Evolutionary conservation across 306 rosid genomes (phyloP).

Genomic region (Citrullus colocynthis): DNA sequence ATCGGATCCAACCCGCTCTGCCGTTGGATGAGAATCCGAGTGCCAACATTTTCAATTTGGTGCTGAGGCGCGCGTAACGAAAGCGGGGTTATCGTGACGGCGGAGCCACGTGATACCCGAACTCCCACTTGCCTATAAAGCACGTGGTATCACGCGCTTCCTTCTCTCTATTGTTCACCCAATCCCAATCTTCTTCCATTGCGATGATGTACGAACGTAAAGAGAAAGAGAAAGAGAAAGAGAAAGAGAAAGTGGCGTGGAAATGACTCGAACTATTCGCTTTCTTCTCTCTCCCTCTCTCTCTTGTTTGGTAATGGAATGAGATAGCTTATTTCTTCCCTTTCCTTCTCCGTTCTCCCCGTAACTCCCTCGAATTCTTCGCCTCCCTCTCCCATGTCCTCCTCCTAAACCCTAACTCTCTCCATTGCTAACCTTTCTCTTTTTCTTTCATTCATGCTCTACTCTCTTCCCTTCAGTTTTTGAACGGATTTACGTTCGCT

Average conservation of each 20-base stretch:
- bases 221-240: background rate
- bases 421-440: background rate
- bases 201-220: background rate
- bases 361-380: slow-evolving; percentile 25
- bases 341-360: background rate
- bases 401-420: slow-evolving; percentile 15
- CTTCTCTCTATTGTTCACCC: too few species aligned
- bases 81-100: background rate
- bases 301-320: background rate
- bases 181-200: background rate
- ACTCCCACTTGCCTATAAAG: background rate
- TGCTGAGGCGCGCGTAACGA: background rate
- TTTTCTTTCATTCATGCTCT: background rate
- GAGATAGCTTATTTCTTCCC: background rate
- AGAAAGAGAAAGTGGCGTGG: slow-evolving; percentile 38
- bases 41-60: too few species aligned
- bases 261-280: slow-evolving; percentile 22
- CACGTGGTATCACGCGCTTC: background rate
- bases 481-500: background rate
- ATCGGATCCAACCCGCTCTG: background rate
- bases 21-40: background rate
- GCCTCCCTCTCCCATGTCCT: slow-evolving; percentile 22
- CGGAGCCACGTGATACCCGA: background rate
- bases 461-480: background rate
- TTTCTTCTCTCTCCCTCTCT: slow-evolving; percentile 2